Evolutionary conservation across 352 stramenopile species (phyloP).

Genomic region (Pythium scleroteichum): DNA sequence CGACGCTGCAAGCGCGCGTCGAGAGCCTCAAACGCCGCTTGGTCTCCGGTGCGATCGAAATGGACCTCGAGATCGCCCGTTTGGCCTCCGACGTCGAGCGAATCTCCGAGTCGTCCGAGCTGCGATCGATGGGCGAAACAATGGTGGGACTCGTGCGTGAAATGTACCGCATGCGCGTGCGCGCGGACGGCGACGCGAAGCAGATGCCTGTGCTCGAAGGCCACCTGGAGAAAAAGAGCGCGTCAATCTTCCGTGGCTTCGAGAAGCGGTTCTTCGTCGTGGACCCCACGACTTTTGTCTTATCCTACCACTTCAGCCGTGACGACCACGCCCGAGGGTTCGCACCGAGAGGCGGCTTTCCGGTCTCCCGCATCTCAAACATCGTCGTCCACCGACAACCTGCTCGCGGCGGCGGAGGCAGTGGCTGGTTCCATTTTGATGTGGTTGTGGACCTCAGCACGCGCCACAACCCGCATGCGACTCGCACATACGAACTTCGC

Average conservation of each 20-base stretch:
- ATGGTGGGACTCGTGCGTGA: slow-evolving; percentile 64
- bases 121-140: slow-evolving; percentile 41
- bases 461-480: slow-evolving; percentile 52
- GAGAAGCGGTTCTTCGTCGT: slow-evolving; percentile 70
- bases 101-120: slow-evolving; percentile 33
- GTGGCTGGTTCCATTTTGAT: slow-evolving; percentile 59
- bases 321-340: slow-evolving; percentile 67
- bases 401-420: neutral
- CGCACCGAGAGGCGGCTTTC: slow-evolving; percentile 59
- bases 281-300: slow-evolving; percentile 62
- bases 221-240: slow-evolving; percentile 76
- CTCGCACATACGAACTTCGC: slow-evolving; percentile 69
- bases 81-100: slow-evolving; percentile 39
- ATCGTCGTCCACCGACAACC: slow-evolving; percentile 58
- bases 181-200: slow-evolving; percentile 28
- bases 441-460: slow-evolving; percentile 72
- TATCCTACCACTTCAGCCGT: slow-evolving; percentile 70
- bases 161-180: slow-evolving; percentile 48
- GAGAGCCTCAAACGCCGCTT: slow-evolving; percentile 54
- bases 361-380: slow-evolving; percentile 53
- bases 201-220: slow-evolving; percentile 61
- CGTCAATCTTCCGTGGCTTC: slow-evolving; percentile 73
- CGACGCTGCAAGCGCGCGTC: slow-evolving; percentile 52
- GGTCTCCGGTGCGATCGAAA: slow-evolving; percentile 35
- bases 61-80: slow-evolving; percentile 42